Conservation (phyloP, 2,329 filamentous ascomycete genomes). For the Pseudogymnoascus sp. region DNA sequence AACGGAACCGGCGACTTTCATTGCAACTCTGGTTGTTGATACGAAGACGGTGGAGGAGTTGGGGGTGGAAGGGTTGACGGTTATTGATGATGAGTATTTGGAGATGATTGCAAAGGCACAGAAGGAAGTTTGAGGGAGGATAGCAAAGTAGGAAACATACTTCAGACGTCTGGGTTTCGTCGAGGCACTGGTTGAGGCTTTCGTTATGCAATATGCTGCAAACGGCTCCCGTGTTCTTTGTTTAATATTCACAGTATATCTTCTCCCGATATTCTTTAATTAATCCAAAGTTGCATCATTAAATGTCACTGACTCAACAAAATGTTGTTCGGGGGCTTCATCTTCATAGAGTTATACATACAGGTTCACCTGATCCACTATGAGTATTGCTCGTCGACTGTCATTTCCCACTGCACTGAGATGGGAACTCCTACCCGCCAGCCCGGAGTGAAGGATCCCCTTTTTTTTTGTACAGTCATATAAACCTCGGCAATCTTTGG, state of each 20-base stretch:
- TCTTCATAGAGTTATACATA: not conserved
- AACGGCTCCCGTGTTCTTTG: not conserved
- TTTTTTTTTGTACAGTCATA: not conserved
- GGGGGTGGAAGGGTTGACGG: conserved; percentile 26
- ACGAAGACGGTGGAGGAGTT: conserved; percentile 31
- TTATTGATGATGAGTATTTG: conserved; percentile 32
- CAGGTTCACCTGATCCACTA: not conserved
- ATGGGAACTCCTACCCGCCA: no score
- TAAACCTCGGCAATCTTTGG: no score
- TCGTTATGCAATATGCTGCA: not conserved
- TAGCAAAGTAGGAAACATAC: not conserved
- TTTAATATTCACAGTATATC: not conserved
- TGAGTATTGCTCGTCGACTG: not conserved
- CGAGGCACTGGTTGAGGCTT: not conserved
- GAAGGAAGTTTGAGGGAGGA: not conserved
- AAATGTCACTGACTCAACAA: no score
- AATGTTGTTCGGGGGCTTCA: no score
- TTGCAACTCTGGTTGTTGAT: conserved; percentile 37
- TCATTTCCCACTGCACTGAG: not conserved
- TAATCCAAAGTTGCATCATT: no score
- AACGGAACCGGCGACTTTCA: conserved; percentile 30
- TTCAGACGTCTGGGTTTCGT: not conserved
- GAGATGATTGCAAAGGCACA: conserved; percentile 21
- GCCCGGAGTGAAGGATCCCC: no score
- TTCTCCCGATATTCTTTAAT: no score